phyloP scores from a whole-genome alignment of 768 basidiomycete genomes.

The Gelatoporia subvermispora region DNA sequence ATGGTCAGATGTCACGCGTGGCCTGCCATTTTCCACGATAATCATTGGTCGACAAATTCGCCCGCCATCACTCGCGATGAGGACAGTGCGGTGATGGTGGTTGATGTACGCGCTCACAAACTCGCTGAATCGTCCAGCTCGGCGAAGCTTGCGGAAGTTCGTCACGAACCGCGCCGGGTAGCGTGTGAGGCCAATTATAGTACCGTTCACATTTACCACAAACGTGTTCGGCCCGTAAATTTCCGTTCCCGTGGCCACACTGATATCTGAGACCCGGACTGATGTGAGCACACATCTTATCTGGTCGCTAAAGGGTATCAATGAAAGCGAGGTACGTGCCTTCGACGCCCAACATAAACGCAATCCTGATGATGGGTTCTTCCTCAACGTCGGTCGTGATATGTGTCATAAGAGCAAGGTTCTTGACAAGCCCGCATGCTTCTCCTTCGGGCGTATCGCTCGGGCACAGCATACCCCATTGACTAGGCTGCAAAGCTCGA shows the following conservation, averaged over 20 bases:
- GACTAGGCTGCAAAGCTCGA: slow-evolving; percentile 92
- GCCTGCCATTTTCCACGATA: slow-evolving; percentile 80
- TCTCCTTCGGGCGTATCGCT: slow-evolving; percentile 99
- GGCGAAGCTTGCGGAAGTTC: slow-evolving; percentile 88
- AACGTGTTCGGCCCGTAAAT: slow-evolving; percentile 92
- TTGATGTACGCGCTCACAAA: slow-evolving; percentile 97
- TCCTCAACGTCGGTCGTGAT: slow-evolving; percentile 99
- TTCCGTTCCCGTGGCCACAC: slow-evolving; percentile 87
- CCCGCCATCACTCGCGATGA: slow-evolving; percentile 96
- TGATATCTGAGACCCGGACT: slow-evolving; percentile 60
- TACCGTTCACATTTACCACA: slow-evolving; percentile 95
- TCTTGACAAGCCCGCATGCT: slow-evolving; percentile 97
- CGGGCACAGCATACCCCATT: slow-evolving; percentile 98
- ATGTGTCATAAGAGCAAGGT: slow-evolving; percentile 98
- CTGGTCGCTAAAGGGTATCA: neutral
- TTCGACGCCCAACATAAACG: slow-evolving; percentile 96
- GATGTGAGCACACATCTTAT: slow-evolving; percentile 2
- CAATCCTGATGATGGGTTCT: slow-evolving; percentile 82
- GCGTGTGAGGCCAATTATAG: slow-evolving; percentile 89
- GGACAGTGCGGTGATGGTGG: slow-evolving; percentile 89
- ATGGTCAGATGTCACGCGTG: slow-evolving; percentile 77
- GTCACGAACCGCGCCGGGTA: slow-evolving; percentile 80
- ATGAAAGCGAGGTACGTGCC: slow-evolving; percentile 40
- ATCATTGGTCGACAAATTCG: slow-evolving; percentile 97
- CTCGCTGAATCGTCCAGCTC: slow-evolving; percentile 89